Conservation (phyloP, 306 rosid species). For the Prunus campanulata region DNA sequence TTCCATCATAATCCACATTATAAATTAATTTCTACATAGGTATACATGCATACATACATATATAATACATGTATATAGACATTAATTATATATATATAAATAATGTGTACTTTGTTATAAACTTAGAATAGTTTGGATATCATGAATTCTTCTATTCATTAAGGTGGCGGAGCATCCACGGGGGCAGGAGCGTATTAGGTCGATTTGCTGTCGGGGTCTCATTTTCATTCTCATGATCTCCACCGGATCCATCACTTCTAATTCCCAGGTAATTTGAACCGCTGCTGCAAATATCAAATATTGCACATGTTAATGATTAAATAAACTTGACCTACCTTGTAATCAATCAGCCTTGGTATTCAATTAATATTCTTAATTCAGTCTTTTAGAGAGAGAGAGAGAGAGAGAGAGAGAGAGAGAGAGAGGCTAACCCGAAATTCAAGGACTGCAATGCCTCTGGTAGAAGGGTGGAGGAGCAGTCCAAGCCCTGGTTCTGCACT, state of each 20-base stretch:
- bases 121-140: neutral
- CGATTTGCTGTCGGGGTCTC: neutral
- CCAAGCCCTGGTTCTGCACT: constrained; percentile 19
- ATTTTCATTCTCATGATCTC: constrained; percentile 17
- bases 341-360: too few relatives aligned
- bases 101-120: neutral
- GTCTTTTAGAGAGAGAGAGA: too few relatives aligned
- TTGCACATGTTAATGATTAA: neutral
- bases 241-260: neutral
- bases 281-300: constrained; percentile 25
- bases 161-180: constrained; percentile 60
- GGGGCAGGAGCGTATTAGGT: constrained; percentile 35
- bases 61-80: too few relatives aligned
- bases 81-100: too few relatives aligned
- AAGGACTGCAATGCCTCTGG: constrained; percentile 43
- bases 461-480: constrained; percentile 20
- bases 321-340: neutral
- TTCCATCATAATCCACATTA: too few relatives aligned
- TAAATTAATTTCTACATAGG: too few relatives aligned
- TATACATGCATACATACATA: too few relatives aligned
- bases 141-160: constrained; percentile 27
- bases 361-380: too few relatives aligned
- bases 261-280: constrained; percentile 1
- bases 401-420: too few relatives aligned
- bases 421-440: constrained; percentile 38